Base-by-base conservation (phyloP, 768 basidiomycete species). In the Boletellus ananas region DNA sequence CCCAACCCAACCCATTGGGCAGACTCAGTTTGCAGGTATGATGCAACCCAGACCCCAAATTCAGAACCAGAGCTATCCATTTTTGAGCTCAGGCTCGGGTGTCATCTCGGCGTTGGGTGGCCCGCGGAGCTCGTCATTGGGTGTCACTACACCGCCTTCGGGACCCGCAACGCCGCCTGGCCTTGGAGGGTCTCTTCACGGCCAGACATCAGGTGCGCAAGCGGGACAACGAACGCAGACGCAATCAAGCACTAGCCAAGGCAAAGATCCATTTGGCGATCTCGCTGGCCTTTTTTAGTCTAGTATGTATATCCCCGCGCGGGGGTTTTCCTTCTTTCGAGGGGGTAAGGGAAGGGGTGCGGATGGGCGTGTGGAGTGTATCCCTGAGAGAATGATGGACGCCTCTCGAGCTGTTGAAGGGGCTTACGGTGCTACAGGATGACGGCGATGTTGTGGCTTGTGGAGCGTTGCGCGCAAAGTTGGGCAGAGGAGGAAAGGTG, bases 191-290 rank as follows among this genome's bases (percentile, higher is more conserved):
- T 21, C 25, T 16, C 3, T 29, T 29, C 43, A 37, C 14, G 16
- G 18, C 12, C 58, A 52, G 38, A 49, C 29, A 17, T 38, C 41
- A 13, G 40, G 48, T 8, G 20, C 53, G 4, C 17, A 54, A 2
- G 34, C 35, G n/a, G 58, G 56, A 29, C 62, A 61, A 43, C 61
- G 54, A 23, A 54, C 57, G 35, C 65, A 61, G 45, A 46, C 52
- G 16, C 68, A 55, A 39, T 58, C 65, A 6, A 44, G 58, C 5
- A 44, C 65, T 27, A 45, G 50, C 40, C 70, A 55, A 58, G 74
- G 70, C 49, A 92, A 88, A 64, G 90, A 92, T 66, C 90, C 90
- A 36, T 92, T 92, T 60, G 87, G 88, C 6, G 90, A 92, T 69
- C 73, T 92, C 33, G 88, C 77, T 3, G 84, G 84, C 17, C 68